phyloP scores from a whole-genome alignment of 495 filamentous ascomycete genomes.

The Pseudoneurospora amorphoporcata region DNA sequence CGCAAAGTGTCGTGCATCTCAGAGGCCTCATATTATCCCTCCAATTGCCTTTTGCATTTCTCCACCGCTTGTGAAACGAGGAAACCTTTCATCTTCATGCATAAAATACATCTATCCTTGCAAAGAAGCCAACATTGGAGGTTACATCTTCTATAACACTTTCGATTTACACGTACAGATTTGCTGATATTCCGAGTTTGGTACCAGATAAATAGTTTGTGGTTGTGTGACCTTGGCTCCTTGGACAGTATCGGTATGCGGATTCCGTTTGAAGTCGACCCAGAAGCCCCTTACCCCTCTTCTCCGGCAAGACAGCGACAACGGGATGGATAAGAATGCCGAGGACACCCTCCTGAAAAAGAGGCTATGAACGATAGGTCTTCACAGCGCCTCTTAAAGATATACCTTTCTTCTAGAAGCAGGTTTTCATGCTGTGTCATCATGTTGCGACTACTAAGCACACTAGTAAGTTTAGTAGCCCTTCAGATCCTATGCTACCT shows the following conservation, averaged over 20 bases:
- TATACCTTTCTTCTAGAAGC: neutral
- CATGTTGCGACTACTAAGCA: neutral
- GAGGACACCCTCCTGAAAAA: neutral
- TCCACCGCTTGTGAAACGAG: neutral
- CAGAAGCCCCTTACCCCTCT: neutral
- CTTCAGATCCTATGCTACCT: neutral
- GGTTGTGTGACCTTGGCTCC: neutral
- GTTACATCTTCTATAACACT: neutral
- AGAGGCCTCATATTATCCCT: neutral
- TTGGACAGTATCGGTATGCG: neutral
- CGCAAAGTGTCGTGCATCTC: neutral
- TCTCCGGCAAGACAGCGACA: neutral
- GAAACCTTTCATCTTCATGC: neutral
- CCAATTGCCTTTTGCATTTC: neutral
- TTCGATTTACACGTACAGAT: neutral
- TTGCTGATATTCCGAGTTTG: neutral
- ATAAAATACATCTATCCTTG: neutral
- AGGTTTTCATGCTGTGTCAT: neutral
- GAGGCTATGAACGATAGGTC: neutral
- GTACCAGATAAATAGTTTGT: neutral
- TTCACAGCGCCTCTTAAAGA: neutral
- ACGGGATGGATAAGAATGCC: neutral
- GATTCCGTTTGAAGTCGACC: neutral
- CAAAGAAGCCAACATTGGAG: neutral
- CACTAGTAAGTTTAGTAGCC: neutral